A percentile compares a stretch with the other conserved stretches of the same genome.
These are phyloP conservation scores for Marasmius sp. DNA, from an alignment of 1,284 basidiomycete species.

Conservation along the genomic window DNA sequence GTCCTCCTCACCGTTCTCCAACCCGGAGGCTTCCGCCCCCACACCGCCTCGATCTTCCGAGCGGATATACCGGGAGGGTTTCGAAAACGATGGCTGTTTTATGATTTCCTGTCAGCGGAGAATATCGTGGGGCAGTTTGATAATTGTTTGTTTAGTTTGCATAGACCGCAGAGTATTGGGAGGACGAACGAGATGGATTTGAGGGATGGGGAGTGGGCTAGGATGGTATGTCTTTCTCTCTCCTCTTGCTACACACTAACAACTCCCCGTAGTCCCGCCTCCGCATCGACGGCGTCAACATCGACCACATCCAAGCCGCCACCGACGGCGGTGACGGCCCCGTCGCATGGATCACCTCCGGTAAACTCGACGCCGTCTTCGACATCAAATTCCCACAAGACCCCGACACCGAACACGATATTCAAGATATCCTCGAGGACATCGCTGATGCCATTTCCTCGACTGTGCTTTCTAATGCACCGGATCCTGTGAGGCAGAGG, in stretches of 20 bases:
- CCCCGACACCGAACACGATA: slow-evolving; percentile 70
- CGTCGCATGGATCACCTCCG: slow-evolving; percentile 95
- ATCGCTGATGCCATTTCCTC: slow-evolving; percentile 86
- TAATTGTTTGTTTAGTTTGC: slow-evolving; percentile 95
- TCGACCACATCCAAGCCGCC: slow-evolving; percentile 93
- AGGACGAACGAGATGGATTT: slow-evolving; percentile 83
- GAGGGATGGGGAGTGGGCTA: slow-evolving; percentile 79
- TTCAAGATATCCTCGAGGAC: slow-evolving; percentile 89
- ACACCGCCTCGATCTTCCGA: slow-evolving; percentile 93
- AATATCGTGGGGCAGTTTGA: slow-evolving; percentile 97
- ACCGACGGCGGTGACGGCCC: slow-evolving; percentile 83
- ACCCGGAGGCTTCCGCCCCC: slow-evolving; percentile 89
- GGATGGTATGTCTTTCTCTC: slow-evolving; percentile 69
- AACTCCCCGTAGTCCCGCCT: slow-evolving; percentile 72
- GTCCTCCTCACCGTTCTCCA: slow-evolving; percentile 95
- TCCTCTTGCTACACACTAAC: neutral
- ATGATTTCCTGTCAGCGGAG: slow-evolving; percentile 89
- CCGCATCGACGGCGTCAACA: slow-evolving; percentile 94
- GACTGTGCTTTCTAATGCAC: slow-evolving; percentile 33
- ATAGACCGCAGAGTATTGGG: slow-evolving; percentile 95
- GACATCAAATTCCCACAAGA: slow-evolving; percentile 97
- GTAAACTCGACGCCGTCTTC: slow-evolving; percentile 94
- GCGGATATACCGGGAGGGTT: slow-evolving; percentile 80
- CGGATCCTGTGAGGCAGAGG: slow-evolving; percentile 49
- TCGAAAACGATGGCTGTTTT: slow-evolving; percentile 94